Evolutionary conservation across 768 basidiomycete genomes (phyloP).

Genomic region (Dacryopinax primogenitus): DNA sequence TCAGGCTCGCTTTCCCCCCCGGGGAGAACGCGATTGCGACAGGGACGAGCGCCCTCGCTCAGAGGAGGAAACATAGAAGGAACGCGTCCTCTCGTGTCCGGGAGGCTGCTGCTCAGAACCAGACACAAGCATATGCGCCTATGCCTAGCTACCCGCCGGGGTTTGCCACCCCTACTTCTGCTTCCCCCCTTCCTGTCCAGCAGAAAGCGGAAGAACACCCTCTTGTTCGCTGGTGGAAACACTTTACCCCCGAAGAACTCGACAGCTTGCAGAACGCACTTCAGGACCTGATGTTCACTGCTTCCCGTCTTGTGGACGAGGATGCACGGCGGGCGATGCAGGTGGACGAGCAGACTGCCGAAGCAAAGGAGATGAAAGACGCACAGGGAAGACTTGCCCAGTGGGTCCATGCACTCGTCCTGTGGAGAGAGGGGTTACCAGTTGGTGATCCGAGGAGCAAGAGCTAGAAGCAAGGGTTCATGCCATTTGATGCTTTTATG

Average conservation of each 20-base stretch:
- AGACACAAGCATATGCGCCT: background rate
- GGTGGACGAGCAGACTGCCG: background rate
- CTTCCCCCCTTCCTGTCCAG: background rate
- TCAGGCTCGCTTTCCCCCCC: constrained; percentile 2
- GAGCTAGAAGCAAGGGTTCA: no score
- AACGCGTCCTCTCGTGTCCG: background rate
- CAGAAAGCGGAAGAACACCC: background rate
- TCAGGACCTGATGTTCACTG: constrained; percentile 7
- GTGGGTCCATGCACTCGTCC: background rate
- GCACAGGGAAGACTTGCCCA: background rate
- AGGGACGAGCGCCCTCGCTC: background rate
- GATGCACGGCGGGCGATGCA: background rate
- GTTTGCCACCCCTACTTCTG: background rate
- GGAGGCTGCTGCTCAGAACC: background rate
- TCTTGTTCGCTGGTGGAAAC: background rate
- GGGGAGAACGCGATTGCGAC: background rate
- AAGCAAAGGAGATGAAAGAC: background rate
- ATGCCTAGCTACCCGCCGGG: background rate
- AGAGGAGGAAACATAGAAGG: background rate
- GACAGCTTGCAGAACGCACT: background rate
- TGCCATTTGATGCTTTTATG: no score
- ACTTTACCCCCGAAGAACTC: background rate
- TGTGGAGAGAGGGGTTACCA: background rate
- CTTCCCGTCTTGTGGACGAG: background rate
- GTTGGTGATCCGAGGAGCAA: constrained; percentile 5